Base-by-base conservation (phyloP, 306 rosid genomes). In the Begonia loranthoides region DNA sequence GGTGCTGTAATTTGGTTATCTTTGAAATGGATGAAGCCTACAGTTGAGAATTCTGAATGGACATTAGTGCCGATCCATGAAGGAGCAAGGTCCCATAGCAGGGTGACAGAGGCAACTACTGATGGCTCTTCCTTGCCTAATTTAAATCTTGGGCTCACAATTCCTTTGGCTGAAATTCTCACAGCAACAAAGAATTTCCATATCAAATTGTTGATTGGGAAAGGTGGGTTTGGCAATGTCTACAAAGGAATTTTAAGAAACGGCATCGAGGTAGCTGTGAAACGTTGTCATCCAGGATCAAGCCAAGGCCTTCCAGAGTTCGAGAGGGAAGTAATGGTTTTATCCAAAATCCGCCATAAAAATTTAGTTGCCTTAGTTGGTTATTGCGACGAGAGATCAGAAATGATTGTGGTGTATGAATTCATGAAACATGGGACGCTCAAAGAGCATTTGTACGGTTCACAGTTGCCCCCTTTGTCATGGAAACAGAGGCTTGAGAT, bases 401-500 rank as follows among this genome's bases (percentile, higher is more conserved):
- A 80, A 49, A 76, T 80, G 83, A 73, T 80, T 51, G 46, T 76
- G 47, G 74, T 73, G 41, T 76, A 80, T 19, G 87, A 70, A 15
- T 80, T 58, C 56, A 65, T 80, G 78, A 80, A 73, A 14, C 76
- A 76, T 0, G 83, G 80, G 22, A 65, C 70, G 19, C 41, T 80
- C 17, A 73, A 71, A 48, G 87, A 80, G 15, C 83, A 73, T 56
- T 59, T 76, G 17, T 67, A 70, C 57, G 51, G 21, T 34, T 59
- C 80, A 22, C 45, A 66, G 6, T 11, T 47, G 12, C 74, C 76
- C 33, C 58, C 50, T 22, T 66, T 77, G 70, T 4, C 79, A 17
- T 76, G 80, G 83, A 73, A 70, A 63, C 75, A 54, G 50, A 70
- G 83, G 58, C 80, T 76, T 28, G 80, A 80, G 33, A 80, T 80